A percentile compares a stretch with the other conserved stretches of the same genome.
phyloP scores from a whole-genome alignment of 169 alveolate genomes.

The Sarcocystis neurona region DNA sequence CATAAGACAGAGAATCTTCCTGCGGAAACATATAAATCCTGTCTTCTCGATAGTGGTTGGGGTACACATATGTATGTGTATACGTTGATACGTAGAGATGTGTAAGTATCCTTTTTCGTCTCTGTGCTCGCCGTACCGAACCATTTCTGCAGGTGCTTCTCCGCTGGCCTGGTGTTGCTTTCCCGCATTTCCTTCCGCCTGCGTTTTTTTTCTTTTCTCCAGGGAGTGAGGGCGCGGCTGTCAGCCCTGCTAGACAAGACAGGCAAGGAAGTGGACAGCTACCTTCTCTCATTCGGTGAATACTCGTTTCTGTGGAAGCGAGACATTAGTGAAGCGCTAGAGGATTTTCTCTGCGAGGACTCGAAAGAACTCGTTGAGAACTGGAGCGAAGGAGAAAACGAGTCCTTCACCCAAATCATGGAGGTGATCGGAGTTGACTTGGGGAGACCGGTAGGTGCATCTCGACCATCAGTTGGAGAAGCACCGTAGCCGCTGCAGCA shows the following conservation, averaged over 20 bases:
- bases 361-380: conserved; percentile 71
- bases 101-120: too few species aligned
- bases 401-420: conserved; percentile 74
- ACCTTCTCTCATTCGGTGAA: conserved; percentile 76
- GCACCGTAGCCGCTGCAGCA: too few species aligned
- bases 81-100: too few species aligned
- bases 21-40: too few species aligned
- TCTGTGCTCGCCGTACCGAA: too few species aligned
- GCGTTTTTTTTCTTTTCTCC: not conserved
- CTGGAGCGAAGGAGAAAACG: conserved; percentile 71
- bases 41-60: too few species aligned
- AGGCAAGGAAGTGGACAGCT: conserved; percentile 56
- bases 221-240: conserved; percentile 78
- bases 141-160: too few species aligned
- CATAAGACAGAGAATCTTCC: too few species aligned
- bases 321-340: conserved; percentile 82
- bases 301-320: conserved; percentile 89
- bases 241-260: conserved; percentile 72
- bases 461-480: too few species aligned
- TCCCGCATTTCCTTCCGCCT: not conserved
- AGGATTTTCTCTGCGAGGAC: conserved; percentile 79
- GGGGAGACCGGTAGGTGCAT: conserved; percentile 54
- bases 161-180: not conserved
- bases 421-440: conserved; percentile 73
- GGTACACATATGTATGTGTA: too few species aligned